Evolutionary conservation across 441 rosid genomes (phyloP).

Genomic region (Hura crepitans): DNA sequence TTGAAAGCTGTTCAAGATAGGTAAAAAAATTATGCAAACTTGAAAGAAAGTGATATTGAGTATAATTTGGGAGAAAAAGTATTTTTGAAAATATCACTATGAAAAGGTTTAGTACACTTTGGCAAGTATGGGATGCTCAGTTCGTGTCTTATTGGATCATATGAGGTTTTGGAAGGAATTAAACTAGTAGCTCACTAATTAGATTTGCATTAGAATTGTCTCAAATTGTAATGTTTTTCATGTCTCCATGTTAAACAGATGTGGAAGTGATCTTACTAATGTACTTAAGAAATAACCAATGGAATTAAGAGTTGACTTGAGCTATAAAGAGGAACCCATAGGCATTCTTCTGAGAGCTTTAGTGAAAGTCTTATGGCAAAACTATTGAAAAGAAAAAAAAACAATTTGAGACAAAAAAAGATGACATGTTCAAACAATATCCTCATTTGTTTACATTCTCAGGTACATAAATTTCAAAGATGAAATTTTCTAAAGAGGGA

Average conservation of each 20-base stretch:
- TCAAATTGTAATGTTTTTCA: too few relatives aligned
- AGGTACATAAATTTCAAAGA: background rate
- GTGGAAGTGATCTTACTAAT: background rate
- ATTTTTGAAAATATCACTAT: background rate
- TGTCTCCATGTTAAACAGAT: background rate
- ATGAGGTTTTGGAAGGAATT: background rate
- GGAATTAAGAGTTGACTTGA: too few relatives aligned
- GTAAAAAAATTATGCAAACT: too few relatives aligned
- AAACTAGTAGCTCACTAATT: background rate
- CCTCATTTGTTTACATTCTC: background rate
- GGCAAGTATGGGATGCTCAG: background rate
- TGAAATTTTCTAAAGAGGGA: background rate
- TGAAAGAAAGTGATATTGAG: background rate
- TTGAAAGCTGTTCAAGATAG: background rate
- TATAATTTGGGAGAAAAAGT: background rate
- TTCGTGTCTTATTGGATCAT: background rate
- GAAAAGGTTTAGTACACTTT: background rate
- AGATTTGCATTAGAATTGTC: background rate
- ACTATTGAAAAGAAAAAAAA: background rate
- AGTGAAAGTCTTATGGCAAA: background rate
- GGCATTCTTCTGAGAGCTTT: background rate
- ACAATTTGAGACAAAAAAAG: slow-evolving; percentile 20
- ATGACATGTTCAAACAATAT: background rate
- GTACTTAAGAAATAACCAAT: background rate
- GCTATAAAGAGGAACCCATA: background rate